Conservation (phyloP, 1,284 basidiomycete genomes). For the Mycena citricolor region DNA sequence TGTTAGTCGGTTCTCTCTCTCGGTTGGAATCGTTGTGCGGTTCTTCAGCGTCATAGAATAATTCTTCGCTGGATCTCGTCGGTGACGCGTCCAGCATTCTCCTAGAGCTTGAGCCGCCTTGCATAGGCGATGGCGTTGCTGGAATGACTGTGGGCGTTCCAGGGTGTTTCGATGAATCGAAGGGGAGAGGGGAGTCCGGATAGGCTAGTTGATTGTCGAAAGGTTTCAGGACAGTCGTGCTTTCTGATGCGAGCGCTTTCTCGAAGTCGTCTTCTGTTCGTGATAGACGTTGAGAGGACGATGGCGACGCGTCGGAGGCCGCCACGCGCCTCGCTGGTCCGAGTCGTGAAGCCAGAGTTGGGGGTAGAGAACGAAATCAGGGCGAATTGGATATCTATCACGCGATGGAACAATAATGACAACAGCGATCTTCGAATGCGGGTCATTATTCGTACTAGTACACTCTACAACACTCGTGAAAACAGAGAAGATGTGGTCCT, state of each 20-base stretch:
- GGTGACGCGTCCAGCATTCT: conserved; percentile 36
- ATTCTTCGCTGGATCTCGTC: conserved; percentile 50
- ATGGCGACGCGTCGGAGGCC: neutral
- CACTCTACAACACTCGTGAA: conserved; percentile 21
- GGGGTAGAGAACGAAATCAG: no score
- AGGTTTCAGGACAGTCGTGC: conserved; percentile 53
- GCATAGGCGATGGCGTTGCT: conserved; percentile 61
- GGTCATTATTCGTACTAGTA: conserved; percentile 14
- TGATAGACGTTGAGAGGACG: conserved; percentile 51
- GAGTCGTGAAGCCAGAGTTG: no score
- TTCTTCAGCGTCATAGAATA: conserved; percentile 66
- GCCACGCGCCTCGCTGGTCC: no score
- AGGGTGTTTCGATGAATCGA: conserved; percentile 36
- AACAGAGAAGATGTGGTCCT: neutral
- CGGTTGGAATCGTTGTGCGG: conserved; percentile 67
- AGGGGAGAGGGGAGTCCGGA: conserved; percentile 22
- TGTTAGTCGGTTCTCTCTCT: no score
- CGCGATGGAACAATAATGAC: no score
- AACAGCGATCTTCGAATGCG: no score
- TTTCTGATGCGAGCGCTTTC: conserved; percentile 61
- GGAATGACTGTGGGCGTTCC: conserved; percentile 55
- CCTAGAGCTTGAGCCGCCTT: no score
- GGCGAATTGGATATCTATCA: no score
- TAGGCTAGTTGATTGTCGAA: conserved; percentile 5
- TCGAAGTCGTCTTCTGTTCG: conserved; percentile 79